Conservation (phyloP, 768 basidiomycete species). For the Tulasnella calospora region DNA sequence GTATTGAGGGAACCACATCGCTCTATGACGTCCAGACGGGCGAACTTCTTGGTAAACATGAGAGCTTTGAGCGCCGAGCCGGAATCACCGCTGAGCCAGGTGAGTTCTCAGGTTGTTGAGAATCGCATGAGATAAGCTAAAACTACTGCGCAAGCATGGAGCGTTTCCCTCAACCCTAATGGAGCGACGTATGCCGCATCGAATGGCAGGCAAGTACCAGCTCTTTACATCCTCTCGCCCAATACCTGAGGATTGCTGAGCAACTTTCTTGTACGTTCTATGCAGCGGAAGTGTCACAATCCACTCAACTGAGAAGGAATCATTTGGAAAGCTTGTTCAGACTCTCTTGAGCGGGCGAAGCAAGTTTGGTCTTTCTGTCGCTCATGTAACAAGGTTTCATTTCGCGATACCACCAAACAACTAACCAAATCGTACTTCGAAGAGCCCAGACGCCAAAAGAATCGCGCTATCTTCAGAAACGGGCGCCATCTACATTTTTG, state of each 20-base stretch:
- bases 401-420: background rate
- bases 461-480: conserved; percentile 78
- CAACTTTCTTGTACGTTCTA: background rate
- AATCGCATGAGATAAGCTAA: conserved; percentile 25
- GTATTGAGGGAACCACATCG: conserved; percentile 75
- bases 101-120: conserved; percentile 15
- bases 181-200: conserved; percentile 70
- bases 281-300: conserved; percentile 62
- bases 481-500: conserved; percentile 85
- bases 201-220: conserved; percentile 39
- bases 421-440: background rate
- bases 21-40: conserved; percentile 68
- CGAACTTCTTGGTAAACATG: conserved; percentile 56
- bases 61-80: conserved; percentile 54
- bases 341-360: conserved; percentile 51
- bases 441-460: conserved; percentile 85
- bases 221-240: background rate
- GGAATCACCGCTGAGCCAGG: background rate
- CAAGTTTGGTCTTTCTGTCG: conserved; percentile 74
- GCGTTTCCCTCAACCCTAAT: conserved; percentile 72
- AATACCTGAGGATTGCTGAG: background rate
- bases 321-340: conserved; percentile 61
- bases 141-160: conserved; percentile 60
- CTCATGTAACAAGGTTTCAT: conserved; percentile 51
- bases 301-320: conserved; percentile 61